These are phyloP conservation scores for Zasmidium cellare DNA, from an alignment of 2,329 filamentous ascomycete genomes.

Conservation along the genomic window DNA sequence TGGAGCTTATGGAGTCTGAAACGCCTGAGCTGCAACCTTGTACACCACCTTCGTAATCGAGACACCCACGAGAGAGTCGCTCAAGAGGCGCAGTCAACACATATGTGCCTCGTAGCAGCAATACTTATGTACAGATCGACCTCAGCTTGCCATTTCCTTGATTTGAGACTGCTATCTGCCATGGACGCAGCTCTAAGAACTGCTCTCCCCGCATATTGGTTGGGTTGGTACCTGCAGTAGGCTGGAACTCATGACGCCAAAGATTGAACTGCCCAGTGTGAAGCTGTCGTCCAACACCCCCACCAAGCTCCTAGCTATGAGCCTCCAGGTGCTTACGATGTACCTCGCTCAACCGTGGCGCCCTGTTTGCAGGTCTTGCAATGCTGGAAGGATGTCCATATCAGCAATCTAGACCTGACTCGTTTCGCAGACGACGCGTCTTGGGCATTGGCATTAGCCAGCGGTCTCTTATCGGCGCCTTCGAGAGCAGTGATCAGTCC, in stretches of 20 bases:
- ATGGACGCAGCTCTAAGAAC: background rate
- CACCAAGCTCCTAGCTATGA: constrained; percentile 4
- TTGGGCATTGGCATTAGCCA: background rate
- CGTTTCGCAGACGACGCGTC: background rate
- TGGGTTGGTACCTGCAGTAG: constrained; percentile 10
- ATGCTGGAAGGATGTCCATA: background rate
- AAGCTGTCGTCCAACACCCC: constrained; percentile 5
- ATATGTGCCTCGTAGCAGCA: background rate
- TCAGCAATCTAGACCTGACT: background rate
- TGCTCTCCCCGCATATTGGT: background rate
- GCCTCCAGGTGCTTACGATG: constrained; percentile 1
- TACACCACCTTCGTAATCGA: constrained; percentile 2
- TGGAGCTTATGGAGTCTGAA: constrained; percentile 12
- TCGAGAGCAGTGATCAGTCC: background rate
- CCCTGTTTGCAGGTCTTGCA: background rate
- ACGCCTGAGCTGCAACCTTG: constrained; percentile 13
- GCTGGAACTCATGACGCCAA: background rate
- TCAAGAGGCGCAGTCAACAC: background rate
- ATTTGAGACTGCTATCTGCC: background rate
- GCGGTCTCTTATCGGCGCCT: background rate
- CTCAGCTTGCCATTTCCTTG: background rate
- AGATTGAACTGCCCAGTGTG: constrained; percentile 4
- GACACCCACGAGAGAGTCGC: background rate
- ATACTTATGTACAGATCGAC: background rate
- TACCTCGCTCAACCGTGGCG: background rate